Evolutionary conservation across 352 stramenopile species (phyloP).

Genomic region (Phytophthora sojae): DNA sequence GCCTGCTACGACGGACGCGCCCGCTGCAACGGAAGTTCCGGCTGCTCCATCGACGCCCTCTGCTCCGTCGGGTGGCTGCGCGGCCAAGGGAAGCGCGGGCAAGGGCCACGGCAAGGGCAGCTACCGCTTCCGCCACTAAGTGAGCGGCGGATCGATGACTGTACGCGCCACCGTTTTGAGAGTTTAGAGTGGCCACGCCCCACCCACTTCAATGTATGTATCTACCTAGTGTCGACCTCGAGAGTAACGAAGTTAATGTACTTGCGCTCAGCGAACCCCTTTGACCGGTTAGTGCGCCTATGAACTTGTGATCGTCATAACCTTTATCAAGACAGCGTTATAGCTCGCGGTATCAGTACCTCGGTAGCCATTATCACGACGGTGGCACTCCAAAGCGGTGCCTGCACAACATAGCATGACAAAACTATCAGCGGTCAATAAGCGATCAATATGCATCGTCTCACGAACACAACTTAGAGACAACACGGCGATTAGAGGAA

Average conservation of each 20-base stretch:
- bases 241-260: conserved; percentile 17
- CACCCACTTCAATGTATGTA: conserved; percentile 11
- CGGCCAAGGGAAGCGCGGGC: neutral
- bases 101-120: neutral
- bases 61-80: neutral
- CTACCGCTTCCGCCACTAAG: neutral
- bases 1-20: neutral
- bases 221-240: conserved; percentile 5
- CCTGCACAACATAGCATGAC: no score
- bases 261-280: neutral
- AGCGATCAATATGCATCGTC: no score
- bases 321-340: no score
- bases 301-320: no score
- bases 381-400: no score
- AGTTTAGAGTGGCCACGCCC: conserved; percentile 9
- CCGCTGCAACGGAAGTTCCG: conserved; percentile 8
- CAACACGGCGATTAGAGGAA: no score
- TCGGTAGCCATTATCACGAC: no score
- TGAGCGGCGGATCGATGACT: no score
- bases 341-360: no score
- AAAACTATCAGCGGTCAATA: no score
- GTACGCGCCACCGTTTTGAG: conserved; percentile 8
- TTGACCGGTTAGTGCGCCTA: neutral
- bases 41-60: neutral
- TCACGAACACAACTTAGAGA: no score